A percentile compares a stretch with the other conserved stretches of the same genome.
Conservation (phyloP, 257 asterid genomes). For the Ilex aquifolium region DNA sequence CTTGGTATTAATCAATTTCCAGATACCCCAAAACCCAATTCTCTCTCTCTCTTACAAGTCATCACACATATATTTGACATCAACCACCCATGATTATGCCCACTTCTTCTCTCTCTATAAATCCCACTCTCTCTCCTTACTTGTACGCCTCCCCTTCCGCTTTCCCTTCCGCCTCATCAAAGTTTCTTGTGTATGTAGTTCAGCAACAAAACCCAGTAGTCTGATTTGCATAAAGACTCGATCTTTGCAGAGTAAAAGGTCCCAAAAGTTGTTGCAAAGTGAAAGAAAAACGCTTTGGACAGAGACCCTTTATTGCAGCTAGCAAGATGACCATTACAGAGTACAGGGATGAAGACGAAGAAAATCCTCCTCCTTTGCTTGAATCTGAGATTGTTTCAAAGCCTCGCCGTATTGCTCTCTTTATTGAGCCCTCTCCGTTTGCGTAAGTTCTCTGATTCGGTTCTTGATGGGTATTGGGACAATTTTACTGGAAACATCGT, state of each 20-base stretch:
- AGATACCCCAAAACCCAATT: no score
- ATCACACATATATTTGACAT: conserved; percentile 13
- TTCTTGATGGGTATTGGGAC: not conserved
- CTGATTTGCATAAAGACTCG: conserved; percentile 26
- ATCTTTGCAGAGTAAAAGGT: conserved; percentile 12
- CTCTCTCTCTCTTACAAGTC: no score
- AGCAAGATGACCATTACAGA: conserved; percentile 45
- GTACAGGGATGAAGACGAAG: conserved; percentile 41
- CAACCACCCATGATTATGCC: conserved; percentile 28
- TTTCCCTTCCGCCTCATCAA: conserved; percentile 7
- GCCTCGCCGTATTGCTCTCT: conserved; percentile 91
- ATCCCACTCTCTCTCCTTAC: no score
- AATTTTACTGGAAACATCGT: not conserved
- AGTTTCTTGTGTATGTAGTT: conserved; percentile 24
- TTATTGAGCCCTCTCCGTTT: conserved; percentile 98
- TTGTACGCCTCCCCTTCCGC: conserved; percentile 17
- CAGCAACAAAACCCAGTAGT: conserved; percentile 34
- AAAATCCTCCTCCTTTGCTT: conserved; percentile 48
- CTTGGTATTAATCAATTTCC: no score
- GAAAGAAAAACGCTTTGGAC: conserved; percentile 10
- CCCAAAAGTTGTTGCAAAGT: not conserved
- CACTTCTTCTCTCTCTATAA: conserved; percentile 31
- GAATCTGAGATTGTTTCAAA: conserved; percentile 54
- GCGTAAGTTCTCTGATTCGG: conserved; percentile 46
- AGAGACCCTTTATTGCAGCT: conserved; percentile 19